Evolutionary conservation across 2,329 filamentous ascomycete species (phyloP).

Genomic region (Penicillium capsulatum): DNA sequence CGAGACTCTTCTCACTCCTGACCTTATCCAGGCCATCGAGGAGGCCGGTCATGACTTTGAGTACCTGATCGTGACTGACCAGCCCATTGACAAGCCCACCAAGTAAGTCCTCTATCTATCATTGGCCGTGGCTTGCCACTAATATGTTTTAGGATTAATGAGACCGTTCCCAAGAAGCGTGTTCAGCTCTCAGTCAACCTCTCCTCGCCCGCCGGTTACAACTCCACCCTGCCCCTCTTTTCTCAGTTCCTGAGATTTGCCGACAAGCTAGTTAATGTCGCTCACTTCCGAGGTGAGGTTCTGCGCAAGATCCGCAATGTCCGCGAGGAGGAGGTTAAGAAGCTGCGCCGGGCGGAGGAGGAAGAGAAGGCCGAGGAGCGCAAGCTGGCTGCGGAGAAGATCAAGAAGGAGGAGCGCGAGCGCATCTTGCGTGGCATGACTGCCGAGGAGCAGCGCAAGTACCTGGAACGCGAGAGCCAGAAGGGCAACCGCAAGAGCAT

Average conservation of each 20-base stretch:
- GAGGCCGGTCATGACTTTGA: conserved; percentile 76
- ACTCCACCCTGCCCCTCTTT: conserved; percentile 68
- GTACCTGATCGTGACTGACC: conserved; percentile 83
- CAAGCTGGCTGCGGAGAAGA: conserved; percentile 50
- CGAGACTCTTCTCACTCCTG: conserved; percentile 78
- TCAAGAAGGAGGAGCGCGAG: conserved; percentile 87
- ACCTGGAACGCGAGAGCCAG: conserved; percentile 73
- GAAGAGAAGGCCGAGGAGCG: conserved; percentile 63
- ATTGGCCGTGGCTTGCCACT: neutral
- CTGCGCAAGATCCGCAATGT: conserved; percentile 74
- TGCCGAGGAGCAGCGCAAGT: conserved; percentile 82
- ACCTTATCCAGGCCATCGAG: conserved; percentile 74
- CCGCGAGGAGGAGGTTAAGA: conserved; percentile 74
- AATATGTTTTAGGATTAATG: conserved; percentile 61
- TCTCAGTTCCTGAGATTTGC: conserved; percentile 77
- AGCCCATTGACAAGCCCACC: conserved; percentile 78
- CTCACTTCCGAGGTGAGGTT: conserved; percentile 87
- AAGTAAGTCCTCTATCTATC: conserved; percentile 56
- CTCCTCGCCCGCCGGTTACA: conserved; percentile 56
- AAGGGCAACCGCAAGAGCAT: conserved; percentile 62
- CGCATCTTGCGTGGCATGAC: conserved; percentile 70
- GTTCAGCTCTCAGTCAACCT: conserved; percentile 71
- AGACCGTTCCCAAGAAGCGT: conserved; percentile 80
- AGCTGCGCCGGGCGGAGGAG: conserved; percentile 74
- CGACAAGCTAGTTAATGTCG: conserved; percentile 70